A percentile compares a stretch with the other conserved stretches of the same genome.
Evolutionary conservation across 441 rosid genomes (phyloP).

Genomic region (Theobroma grandiflorum): DNA sequence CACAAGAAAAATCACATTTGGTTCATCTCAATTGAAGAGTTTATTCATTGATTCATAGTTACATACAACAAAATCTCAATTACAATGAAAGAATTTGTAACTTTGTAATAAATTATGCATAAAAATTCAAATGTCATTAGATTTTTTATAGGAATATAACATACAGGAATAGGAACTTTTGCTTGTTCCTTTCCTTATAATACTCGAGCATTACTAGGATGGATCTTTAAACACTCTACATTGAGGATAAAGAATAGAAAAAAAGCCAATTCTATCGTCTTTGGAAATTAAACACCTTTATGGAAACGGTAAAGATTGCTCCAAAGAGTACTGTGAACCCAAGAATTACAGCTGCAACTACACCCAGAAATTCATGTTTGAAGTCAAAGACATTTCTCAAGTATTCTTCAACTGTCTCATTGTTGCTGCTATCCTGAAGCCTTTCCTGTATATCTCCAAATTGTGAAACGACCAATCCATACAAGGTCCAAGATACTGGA

Average conservation of each 20-base stretch:
- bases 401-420: conserved; percentile 61
- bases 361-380: conserved; percentile 61
- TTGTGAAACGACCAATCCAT: conserved; percentile 79
- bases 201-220: background rate
- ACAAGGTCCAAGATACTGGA: conserved; percentile 79
- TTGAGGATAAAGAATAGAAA: background rate
- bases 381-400: conserved; percentile 60
- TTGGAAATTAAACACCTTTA: conserved; percentile 76
- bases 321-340: conserved; percentile 59
- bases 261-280: conserved; percentile 42
- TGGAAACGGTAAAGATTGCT: conserved; percentile 63
- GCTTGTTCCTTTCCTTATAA: background rate
- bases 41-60: background rate
- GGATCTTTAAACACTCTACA: background rate
- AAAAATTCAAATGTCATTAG: background rate
- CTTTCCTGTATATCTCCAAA: conserved; percentile 61
- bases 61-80: background rate
- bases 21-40: background rate
- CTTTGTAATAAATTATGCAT: no score
- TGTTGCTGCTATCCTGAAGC: conserved; percentile 37
- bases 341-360: conserved; percentile 54
- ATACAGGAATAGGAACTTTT: background rate
- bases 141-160: background rate
- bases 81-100: background rate
- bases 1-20: background rate